These are phyloP conservation scores for Taphrina communis DNA, from an alignment of 1,139 yeast species.

Conservation along the genomic window DNA sequence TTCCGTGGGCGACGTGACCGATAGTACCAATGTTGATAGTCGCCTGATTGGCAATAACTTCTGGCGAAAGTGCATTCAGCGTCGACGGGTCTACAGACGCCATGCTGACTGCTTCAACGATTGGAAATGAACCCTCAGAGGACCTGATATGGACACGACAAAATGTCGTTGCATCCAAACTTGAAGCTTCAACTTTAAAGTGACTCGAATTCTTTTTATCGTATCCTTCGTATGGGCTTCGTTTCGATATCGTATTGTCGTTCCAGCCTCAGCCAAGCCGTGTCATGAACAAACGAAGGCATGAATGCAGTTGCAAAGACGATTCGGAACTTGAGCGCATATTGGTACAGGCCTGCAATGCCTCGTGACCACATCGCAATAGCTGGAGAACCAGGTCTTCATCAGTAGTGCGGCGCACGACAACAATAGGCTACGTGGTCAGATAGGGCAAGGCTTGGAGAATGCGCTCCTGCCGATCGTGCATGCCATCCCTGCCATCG, in stretches of 20 bases:
- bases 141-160: too few relatives aligned
- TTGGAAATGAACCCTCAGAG: not conserved
- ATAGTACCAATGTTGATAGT: constrained; percentile 98
- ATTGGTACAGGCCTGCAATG: too few relatives aligned
- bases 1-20: constrained; percentile 99
- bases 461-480: constrained; percentile 10
- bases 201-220: constrained; percentile 19
- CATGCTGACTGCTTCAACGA: constrained; percentile 20
- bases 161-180: too few relatives aligned
- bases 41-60: constrained; percentile 72
- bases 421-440: too few relatives aligned
- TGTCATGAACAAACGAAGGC: not conserved
- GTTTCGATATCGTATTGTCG: not conserved
- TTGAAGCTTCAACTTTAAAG: not conserved
- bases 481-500: not conserved
- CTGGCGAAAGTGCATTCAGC: constrained; percentile 42
- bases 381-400: too few relatives aligned
- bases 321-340: too few relatives aligned
- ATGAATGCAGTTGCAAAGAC: too few relatives aligned
- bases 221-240: not conserved
- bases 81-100: constrained; percentile 38
- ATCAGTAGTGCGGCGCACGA: too few relatives aligned
- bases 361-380: too few relatives aligned
- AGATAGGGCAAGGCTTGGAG: not conserved
- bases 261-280: not conserved